Percentiles rank a stretch among this genome's conserved stretches.
Evolutionary conservation across 2,329 filamentous ascomycete species (phyloP).

Genomic region (Scedosporium boydii): DNA sequence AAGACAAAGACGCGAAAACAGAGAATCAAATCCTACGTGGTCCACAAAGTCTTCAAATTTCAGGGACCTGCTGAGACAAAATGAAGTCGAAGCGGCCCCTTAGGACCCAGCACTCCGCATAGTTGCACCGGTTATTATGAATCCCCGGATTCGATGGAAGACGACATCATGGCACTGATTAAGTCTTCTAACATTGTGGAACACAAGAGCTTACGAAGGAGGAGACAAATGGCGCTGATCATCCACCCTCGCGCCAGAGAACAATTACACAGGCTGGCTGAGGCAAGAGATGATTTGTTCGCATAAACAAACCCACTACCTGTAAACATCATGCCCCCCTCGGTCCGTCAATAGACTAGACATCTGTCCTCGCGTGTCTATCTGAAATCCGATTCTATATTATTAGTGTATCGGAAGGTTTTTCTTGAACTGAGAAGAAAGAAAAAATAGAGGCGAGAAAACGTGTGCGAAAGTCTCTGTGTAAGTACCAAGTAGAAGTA

Average conservation of each 20-base stretch:
- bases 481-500: neutral
- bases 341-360: neutral
- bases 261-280: neutral
- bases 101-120: neutral
- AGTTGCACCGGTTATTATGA: neutral
- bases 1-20: no score
- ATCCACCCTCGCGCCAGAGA: neutral
- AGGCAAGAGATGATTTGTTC: neutral
- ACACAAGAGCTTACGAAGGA: neutral
- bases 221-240: neutral
- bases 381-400: no score
- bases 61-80: neutral
- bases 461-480: no score
- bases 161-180: neutral
- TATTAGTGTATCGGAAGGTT: no score
- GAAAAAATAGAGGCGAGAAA: no score
- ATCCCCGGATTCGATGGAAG: neutral
- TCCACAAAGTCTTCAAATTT: neutral
- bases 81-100: neutral
- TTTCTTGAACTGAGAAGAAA: no score
- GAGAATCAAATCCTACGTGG: no score
- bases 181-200: neutral
- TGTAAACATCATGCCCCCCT: neutral
- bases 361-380: neutral
- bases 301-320: neutral